These are phyloP conservation scores for Boletus eberwhitei DNA, from an alignment of 768 basidiomycete genomes.

Conservation along the genomic window DNA sequence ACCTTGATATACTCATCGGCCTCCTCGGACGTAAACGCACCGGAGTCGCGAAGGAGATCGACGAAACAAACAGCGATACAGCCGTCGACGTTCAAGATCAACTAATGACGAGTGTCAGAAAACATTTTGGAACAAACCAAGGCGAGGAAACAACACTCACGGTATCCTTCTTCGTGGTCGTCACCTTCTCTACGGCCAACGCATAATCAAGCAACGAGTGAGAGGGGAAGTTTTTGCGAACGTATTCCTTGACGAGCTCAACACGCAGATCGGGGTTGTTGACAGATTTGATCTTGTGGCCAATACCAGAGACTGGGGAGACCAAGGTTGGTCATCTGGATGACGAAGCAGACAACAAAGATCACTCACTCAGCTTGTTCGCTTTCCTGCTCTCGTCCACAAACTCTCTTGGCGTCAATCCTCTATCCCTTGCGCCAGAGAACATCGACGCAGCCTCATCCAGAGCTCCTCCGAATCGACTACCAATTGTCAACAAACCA, in stretches of 20 bases:
- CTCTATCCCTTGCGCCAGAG: constrained; percentile 85
- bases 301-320: constrained; percentile 84
- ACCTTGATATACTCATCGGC: constrained; percentile 95
- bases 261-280: constrained; percentile 94
- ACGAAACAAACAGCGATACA: constrained; percentile 97
- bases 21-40: constrained; percentile 94
- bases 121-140: not conserved
- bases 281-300: constrained; percentile 99
- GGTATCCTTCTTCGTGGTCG: constrained; percentile 96
- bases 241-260: constrained; percentile 94
- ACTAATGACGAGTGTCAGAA: constrained; percentile 34
- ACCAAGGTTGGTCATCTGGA: constrained; percentile 4
- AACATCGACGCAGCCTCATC: constrained; percentile 98
- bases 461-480: constrained; percentile 97
- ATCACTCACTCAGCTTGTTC: constrained; percentile 84
- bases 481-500: constrained; percentile 96
- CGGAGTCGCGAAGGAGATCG: constrained; percentile 86
- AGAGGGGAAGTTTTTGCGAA: constrained; percentile 92
- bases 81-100: constrained; percentile 96
- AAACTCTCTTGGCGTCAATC: constrained; percentile 96
- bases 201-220: constrained; percentile 93
- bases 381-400: constrained; percentile 91
- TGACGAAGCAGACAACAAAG: not conserved
- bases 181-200: constrained; percentile 95
- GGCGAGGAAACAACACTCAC: constrained; percentile 31